Evolutionary conservation across 768 basidiomycete genomes (phyloP).

Genomic region (Erythrobasidium yunnanense): DNA sequence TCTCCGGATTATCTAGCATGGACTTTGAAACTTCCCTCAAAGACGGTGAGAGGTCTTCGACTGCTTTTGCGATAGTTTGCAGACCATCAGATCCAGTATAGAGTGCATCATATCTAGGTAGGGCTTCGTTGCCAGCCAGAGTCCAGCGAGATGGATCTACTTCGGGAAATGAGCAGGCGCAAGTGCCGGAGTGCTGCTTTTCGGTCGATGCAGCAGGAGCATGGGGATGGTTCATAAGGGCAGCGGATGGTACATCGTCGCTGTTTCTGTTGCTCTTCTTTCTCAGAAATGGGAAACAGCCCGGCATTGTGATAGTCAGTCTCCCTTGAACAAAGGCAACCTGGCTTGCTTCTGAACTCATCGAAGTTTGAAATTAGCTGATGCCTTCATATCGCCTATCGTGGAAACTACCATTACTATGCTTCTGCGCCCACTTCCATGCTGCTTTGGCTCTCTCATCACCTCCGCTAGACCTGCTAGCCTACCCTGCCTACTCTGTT

Average conservation of each 20-base stretch:
- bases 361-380: no score
- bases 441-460: conserved; percentile 3
- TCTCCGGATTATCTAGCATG: conserved; percentile 26
- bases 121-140: not conserved
- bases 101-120: not conserved
- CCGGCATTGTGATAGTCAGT: conserved; percentile 18
- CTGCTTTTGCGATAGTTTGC: not conserved
- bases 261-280: not conserved
- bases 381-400: no score
- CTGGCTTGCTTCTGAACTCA: no score
- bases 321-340: no score
- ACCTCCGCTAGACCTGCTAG: conserved; percentile 36
- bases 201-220: not conserved
- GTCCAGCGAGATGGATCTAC: not conserved
- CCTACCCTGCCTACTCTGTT: conserved; percentile 32
- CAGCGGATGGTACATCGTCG: not conserved
- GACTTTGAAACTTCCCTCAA: conserved; percentile 7
- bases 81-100: conserved; percentile 16
- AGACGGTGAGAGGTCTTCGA: conserved; percentile 7
- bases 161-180: conserved; percentile 8
- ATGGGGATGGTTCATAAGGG: not conserved
- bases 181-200: not conserved
- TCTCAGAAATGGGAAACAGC: conserved; percentile 20
- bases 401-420: no score
- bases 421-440: not conserved